Evolutionary conservation across 192 early-diverging fungal species (phyloP), one percentile per base, ranked within the genome.

Genomic region (Blastocladiella britannica): DNA sequence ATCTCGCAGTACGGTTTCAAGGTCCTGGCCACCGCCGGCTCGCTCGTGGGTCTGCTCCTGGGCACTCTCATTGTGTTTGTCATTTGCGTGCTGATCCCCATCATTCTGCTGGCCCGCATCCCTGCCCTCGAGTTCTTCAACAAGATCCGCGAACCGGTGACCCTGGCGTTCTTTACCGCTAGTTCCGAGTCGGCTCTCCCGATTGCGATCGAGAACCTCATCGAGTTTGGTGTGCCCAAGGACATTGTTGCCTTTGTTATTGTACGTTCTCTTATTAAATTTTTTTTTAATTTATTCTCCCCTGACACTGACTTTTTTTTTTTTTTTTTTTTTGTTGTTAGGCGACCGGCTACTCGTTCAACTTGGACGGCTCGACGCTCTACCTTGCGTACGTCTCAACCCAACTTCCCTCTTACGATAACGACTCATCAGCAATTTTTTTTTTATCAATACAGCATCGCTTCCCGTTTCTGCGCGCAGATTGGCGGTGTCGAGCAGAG

Each of bases 111-210:
- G 8, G 55, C 67, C 23, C 65, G 69, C n/a, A 47, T 86, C 1
- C 75, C 80, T 5, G 58, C 81, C 47, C 53, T 60, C n/a, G 71
- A 73, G 7, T 84, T 79, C 61, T 51, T 66, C 26, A 59, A 61
- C 20, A 67, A 73, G 25, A 69, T 82, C 20, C 56, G 66, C 29
- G 64, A 77, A 26, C 84, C 84, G 15, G 73, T 82, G 62, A 30
- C 83, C 52, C 80, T 86, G 64, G 82, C 84, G 7, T 86, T 84
- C 57, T 73, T 77, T 25, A 81, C 83, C 25, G 83, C 84, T 26
- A 81, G 80, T 3, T 79, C 76, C 27, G 84, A 86, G 61, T 79
- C 84, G 53, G 82, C 80, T 18, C 70, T 86, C 15, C 79, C 78
- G 2, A 70, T 69, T 29, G 84, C 80, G 18, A 77, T 86, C 69